A percentile compares a stretch with the other conserved stretches of the same genome.
Conservation (phyloP, 352 stramenopile species). For the Hyaloperonospora arabidopsidis region DNA sequence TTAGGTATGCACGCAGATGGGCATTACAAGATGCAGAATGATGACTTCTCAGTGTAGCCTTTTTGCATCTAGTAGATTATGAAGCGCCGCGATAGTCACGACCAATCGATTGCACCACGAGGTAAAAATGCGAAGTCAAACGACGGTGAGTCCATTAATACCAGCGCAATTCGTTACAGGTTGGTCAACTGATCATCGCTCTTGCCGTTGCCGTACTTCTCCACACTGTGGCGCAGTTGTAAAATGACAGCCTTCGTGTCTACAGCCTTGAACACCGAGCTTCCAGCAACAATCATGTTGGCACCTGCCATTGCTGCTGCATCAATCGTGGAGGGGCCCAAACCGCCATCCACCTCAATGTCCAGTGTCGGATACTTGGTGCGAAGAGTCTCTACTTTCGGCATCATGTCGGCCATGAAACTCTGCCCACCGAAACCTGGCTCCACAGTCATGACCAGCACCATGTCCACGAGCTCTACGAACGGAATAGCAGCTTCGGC, state of each 20-base stretch:
- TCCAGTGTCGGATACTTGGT: conserved; percentile 89
- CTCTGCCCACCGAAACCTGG: conserved; percentile 94
- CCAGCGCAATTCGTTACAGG: conserved; percentile 21
- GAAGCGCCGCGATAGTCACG: conserved; percentile 16
- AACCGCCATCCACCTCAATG: conserved; percentile 96
- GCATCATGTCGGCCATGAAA: conserved; percentile 96
- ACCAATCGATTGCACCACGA: not conserved
- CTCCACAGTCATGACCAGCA: conserved; percentile 98
- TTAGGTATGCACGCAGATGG: not conserved
- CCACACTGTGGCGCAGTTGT: conserved; percentile 77
- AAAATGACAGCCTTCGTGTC: conserved; percentile 69
- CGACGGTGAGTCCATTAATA: not conserved
- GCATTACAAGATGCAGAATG: conserved; percentile 1
- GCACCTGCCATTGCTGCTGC: conserved; percentile 89
- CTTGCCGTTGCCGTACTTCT: conserved; percentile 73
- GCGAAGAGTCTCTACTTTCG: conserved; percentile 87
- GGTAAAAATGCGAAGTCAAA: not conserved
- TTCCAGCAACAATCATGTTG: conserved; percentile 96
- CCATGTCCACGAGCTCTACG: conserved; percentile 89
- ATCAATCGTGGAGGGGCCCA: conserved; percentile 91
- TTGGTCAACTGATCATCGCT: conserved; percentile 50
- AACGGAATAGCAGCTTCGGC: conserved; percentile 82
- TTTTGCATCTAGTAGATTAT: conserved; percentile 29
- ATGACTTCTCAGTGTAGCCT: conserved; percentile 20
- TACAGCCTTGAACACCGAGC: conserved; percentile 86